Evolutionary conservation across 768 basidiomycete genomes (phyloP).

Genomic region (Lanmaoa pseudosensibilis): DNA sequence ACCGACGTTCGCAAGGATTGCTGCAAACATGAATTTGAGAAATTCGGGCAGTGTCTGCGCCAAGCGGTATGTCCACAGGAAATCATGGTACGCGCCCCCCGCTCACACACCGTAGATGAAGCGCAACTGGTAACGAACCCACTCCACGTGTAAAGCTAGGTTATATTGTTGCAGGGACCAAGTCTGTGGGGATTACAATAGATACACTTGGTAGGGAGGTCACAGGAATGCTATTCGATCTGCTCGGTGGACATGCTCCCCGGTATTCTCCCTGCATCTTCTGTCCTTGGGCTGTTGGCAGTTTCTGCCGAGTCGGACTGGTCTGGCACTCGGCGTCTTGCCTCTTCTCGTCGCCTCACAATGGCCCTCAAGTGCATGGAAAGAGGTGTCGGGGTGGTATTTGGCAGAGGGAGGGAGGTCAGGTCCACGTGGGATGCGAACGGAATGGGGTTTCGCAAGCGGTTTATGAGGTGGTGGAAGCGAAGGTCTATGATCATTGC

Average conservation of each 20-base stretch:
- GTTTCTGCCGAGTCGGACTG: constrained; percentile 21
- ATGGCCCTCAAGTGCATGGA: constrained; percentile 51
- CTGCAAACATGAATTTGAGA: constrained; percentile 81
- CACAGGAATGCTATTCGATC: constrained; percentile 19
- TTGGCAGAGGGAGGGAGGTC: constrained; percentile 55
- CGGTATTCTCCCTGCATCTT: constrained; percentile 38
- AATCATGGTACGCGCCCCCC: background rate
- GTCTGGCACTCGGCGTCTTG: constrained; percentile 36
- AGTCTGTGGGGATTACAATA: constrained; percentile 18
- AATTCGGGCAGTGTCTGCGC: constrained; percentile 81
- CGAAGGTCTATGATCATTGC: constrained; percentile 66
- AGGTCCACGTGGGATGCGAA: constrained; percentile 30
- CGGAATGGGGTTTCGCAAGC: constrained; percentile 55
- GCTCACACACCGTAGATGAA: constrained; percentile 44
- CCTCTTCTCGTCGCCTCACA: constrained; percentile 47
- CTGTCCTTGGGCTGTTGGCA: constrained; percentile 36
- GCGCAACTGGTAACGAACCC: constrained; percentile 48
- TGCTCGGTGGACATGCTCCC: constrained; percentile 30
- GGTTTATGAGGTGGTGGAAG: constrained; percentile 51
- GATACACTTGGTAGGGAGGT: constrained; percentile 9
- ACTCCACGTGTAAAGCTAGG: background rate
- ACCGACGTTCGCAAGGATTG: constrained; percentile 81
- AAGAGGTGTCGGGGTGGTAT: constrained; percentile 55
- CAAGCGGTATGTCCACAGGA: constrained; percentile 58
- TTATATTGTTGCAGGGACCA: constrained; percentile 7